Evolutionary conservation across 2,329 filamentous ascomycete species (phyloP).

Genomic region (Cladosporium velox): DNA sequence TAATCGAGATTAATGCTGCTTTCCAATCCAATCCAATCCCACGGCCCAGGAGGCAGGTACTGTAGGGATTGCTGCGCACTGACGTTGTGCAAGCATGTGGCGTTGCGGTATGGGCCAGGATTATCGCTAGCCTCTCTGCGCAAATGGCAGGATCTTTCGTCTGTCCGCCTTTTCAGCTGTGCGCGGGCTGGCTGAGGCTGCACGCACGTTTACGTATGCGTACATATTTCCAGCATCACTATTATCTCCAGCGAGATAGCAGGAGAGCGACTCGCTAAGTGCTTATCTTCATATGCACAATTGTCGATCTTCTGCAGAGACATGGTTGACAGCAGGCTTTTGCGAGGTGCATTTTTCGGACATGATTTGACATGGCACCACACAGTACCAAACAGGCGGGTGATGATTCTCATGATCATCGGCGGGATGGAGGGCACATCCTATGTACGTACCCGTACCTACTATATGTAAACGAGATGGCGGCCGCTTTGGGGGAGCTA

Average conservation of each 20-base stretch:
- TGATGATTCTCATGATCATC: conserved; percentile 4
- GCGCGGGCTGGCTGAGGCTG: conserved; percentile 5
- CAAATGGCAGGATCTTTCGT: not conserved
- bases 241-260: not conserved
- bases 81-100: not conserved
- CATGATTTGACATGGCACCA: not conserved
- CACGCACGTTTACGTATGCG: not conserved
- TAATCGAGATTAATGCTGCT: conserved; percentile 1
- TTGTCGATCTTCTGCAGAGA: conserved; percentile 5
- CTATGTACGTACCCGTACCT: conserved; percentile 1
- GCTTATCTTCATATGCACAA: conserved; percentile 9
- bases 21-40: not conserved
- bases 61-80: not conserved
- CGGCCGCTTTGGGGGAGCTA: conserved; percentile 11
- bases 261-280: not conserved
- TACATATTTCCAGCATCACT: not conserved
- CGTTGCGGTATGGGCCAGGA: not conserved
- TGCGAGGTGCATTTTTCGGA: not conserved
- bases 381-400: not conserved
- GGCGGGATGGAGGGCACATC: not conserved
- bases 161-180: not conserved
- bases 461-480: not conserved
- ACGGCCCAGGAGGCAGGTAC: conserved; percentile 9
- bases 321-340: not conserved
- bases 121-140: not conserved